A percentile compares a stretch with the other conserved stretches of the same genome.
phyloP scores from a whole-genome alignment of 2,329 filamentous ascomycete species.

The Epichloe scottii region DNA sequence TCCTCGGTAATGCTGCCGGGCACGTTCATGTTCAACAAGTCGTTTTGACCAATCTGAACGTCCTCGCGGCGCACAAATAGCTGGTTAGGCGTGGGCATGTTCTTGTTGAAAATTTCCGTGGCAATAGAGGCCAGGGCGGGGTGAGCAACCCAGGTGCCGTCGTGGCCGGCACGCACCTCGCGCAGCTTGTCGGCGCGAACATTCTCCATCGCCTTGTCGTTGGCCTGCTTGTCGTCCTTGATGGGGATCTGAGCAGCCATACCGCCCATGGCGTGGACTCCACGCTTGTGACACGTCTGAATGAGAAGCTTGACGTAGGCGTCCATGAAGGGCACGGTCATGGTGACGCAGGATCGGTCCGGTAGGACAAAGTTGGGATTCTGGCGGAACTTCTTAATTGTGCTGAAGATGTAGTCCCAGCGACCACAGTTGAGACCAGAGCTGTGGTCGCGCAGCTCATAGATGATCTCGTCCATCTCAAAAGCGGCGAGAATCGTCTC shows the following conservation, averaged over 20 bases:
- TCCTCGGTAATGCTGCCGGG: slow-evolving; percentile 85
- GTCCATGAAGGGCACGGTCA: slow-evolving; percentile 98
- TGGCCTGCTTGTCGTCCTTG: slow-evolving; percentile 83
- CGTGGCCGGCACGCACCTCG: slow-evolving; percentile 88
- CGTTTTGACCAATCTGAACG: slow-evolving; percentile 72
- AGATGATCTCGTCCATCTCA: slow-evolving; percentile 99
- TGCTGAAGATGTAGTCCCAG: slow-evolving; percentile 99
- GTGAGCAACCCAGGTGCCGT: slow-evolving; percentile 95
- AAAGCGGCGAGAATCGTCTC: slow-evolving; percentile 97
- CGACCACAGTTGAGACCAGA: slow-evolving; percentile 95
- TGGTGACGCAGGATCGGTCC: slow-evolving; percentile 81
- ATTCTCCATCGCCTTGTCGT: slow-evolving; percentile 86
- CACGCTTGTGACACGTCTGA: slow-evolving; percentile 92
- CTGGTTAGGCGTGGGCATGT: slow-evolving; percentile 99
- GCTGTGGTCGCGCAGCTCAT: slow-evolving; percentile 93
- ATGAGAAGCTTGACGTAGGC: slow-evolving; percentile 92
- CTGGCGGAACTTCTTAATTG: slow-evolving; percentile 98
- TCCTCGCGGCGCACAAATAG: slow-evolving; percentile 85
- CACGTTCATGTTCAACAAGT: slow-evolving; percentile 96
- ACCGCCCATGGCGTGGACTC: slow-evolving; percentile 97
- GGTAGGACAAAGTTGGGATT: slow-evolving; percentile 88
- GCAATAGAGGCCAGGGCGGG: slow-evolving; percentile 83
- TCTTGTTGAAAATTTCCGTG: slow-evolving; percentile 85
- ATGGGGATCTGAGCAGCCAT: slow-evolving; percentile 99
- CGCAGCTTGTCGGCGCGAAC: slow-evolving; percentile 93